Conservation (phyloP, 768 basidiomycete species). For the Sarcodon sp. region DNA sequence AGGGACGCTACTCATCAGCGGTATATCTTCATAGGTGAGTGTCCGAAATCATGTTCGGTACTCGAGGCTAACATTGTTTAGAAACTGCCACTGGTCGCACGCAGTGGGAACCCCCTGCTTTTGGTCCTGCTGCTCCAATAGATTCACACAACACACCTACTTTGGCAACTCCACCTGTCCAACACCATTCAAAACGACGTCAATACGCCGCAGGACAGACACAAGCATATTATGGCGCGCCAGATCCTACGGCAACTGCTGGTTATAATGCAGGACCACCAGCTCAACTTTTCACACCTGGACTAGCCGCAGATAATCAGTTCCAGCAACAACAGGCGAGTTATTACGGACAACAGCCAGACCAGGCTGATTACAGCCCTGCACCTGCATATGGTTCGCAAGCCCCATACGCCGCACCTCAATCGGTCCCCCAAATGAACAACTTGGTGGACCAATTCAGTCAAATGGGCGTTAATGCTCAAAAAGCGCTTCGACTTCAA, state of each 20-base stretch:
- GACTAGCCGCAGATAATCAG: slow-evolving; percentile 57
- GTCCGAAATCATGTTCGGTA: neutral
- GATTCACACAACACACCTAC: slow-evolving; percentile 22
- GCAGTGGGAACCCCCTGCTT: slow-evolving; percentile 78
- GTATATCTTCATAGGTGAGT: slow-evolving; percentile 83
- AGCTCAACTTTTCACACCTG: slow-evolving; percentile 76
- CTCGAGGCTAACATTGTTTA: slow-evolving; percentile 18
- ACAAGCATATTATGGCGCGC: slow-evolving; percentile 66
- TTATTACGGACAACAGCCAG: slow-evolving; percentile 30
- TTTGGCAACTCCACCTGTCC: slow-evolving; percentile 28
- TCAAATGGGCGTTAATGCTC: slow-evolving; percentile 77
- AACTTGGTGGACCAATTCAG: slow-evolving; percentile 76
- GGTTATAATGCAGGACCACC: slow-evolving; percentile 29
- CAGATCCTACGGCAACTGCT: slow-evolving; percentile 29
- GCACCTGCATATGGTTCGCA: slow-evolving; percentile 31
- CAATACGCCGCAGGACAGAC: slow-evolving; percentile 95
- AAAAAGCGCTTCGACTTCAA: slow-evolving; percentile 65
- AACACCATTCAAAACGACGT: slow-evolving; percentile 54
- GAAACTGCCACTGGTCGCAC: slow-evolving; percentile 75
- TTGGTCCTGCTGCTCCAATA: slow-evolving; percentile 22
- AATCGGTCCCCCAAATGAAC: slow-evolving; percentile 28
- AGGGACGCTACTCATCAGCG: slow-evolving; percentile 77
- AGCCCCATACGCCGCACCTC: slow-evolving; percentile 23
- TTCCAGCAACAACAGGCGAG: slow-evolving; percentile 44
- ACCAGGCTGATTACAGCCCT: slow-evolving; percentile 27